Base-by-base conservation (phyloP, 495 filamentous ascomycete species). In the Alectoria sarmentosa region DNA sequence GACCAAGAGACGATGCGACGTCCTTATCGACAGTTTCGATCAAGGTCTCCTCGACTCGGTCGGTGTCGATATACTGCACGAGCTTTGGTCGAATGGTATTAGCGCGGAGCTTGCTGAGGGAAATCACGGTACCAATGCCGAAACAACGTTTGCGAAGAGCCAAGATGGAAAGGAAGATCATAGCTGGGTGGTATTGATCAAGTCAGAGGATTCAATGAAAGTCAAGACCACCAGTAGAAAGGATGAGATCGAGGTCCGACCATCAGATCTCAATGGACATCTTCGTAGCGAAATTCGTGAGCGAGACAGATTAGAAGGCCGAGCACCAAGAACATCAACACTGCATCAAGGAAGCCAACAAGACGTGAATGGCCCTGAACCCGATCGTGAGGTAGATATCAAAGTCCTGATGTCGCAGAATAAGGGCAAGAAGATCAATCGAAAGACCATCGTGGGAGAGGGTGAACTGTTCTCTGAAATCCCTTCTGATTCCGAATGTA, bases 41-140 rank as follows among this genome's bases (percentile, higher is more conserved):
- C 76, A 88, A 1, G 81, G 83, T 4, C 83, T 89, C 11, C 84
- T 97, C 21, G 86, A 90, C 39, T 88, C 90, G 10, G 82, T 84
- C 34, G 76, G 91, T 17, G 78, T 96, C 44, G 86, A 88, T 65
- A 78, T 98, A 21, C 76, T 96, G 10, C 84, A 88, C 56, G 84
- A 86, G 34, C 82, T 98, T 19, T 97, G 94, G 90, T 76, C 83
- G 26, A 86, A 89, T 69, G 86, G 88, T 65, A 90, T 96, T 70
- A 92, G 85, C 62, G 91, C 95, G n/a, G 94, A 98, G 77, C 82
- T 98, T 14, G 90, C 92, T 5, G 89, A 92, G 67, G 80, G 82
- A 39, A 41, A 58, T 7, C 37, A 58, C 28, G 38, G 42, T 15
- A 58, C 41, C 9, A 37, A 23, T 26, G 37, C 55, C 21, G 64